Conservation (phyloP, 352 stramenopile species). For the Phytopythium kandeliae region DNA sequence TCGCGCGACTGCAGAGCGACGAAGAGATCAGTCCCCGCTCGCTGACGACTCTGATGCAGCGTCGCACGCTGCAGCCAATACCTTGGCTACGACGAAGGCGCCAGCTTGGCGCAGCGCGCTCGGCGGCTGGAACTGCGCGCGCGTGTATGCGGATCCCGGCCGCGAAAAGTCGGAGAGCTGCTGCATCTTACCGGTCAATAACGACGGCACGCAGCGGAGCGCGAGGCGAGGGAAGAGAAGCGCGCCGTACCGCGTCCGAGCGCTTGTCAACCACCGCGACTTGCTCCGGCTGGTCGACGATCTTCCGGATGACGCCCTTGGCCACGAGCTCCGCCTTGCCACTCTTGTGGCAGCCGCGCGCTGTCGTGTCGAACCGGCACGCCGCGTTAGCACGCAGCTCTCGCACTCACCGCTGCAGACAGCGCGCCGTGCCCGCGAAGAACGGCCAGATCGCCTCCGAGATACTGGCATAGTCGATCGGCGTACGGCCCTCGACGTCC, state of each 20-base stretch:
- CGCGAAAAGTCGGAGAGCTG: slow-evolving; percentile 76
- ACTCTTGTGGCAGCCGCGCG: slow-evolving; percentile 42
- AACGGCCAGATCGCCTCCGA: slow-evolving; percentile 69
- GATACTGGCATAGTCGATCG: slow-evolving; percentile 68
- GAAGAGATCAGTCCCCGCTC: too few species aligned
- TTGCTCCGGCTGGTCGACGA: slow-evolving; percentile 48
- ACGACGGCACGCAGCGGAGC: too few species aligned
- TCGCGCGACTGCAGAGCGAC: slow-evolving; percentile 35
- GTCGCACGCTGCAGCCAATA: slow-evolving; percentile 7
- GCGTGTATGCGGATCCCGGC: slow-evolving; percentile 63
- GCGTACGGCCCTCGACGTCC: slow-evolving; percentile 37
- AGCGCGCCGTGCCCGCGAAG: slow-evolving; percentile 34
- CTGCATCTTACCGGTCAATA: too few species aligned
- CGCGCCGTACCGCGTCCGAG: slow-evolving; percentile 28
- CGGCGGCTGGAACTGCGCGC: slow-evolving; percentile 52
- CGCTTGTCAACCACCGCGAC: slow-evolving; percentile 29
- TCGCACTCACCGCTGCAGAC: not conserved
- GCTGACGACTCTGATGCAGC: too few species aligned
- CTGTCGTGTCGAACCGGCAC: slow-evolving; percentile 11
- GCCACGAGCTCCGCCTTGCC: slow-evolving; percentile 45
- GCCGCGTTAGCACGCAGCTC: too few species aligned
- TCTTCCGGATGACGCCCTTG: slow-evolving; percentile 67
- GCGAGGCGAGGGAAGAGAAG: too few species aligned
- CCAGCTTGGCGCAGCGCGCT: slow-evolving; percentile 22
- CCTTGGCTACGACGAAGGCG: slow-evolving; percentile 21